Percentiles rank a stretch among this genome's conserved stretches.
Conservation (phyloP, 306 rosid species). For the Pterocarpus santalinus region DNA sequence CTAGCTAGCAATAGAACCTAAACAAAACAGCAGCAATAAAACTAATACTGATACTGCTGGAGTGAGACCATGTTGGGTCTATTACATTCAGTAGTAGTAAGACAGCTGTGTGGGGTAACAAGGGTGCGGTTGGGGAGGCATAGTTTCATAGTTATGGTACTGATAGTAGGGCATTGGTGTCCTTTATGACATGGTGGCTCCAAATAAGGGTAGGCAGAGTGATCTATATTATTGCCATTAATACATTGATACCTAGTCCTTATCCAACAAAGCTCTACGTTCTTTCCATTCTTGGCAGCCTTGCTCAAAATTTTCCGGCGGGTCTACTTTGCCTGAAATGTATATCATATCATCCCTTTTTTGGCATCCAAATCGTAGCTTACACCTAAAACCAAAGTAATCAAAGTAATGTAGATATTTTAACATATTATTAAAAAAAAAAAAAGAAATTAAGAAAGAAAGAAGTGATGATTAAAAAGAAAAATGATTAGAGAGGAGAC, state of each 20-base stretch:
- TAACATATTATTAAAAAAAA: neutral
- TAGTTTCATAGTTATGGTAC: neutral
- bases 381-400: conserved; percentile 7
- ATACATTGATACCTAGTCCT: neutral
- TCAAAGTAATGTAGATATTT: too few relatives aligned
- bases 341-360: conserved; percentile 33
- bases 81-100: neutral
- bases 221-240: neutral
- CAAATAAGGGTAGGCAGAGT: neutral
- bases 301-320: conserved; percentile 17
- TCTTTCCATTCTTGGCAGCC: conserved; percentile 5
- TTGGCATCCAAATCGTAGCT: conserved; percentile 37
- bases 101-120: neutral
- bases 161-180: neutral
- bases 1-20: neutral
- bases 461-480: neutral
- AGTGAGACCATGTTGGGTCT: too few relatives aligned
- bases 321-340: conserved; percentile 41
- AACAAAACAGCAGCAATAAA: neutral
- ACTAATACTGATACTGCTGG: conserved; percentile 3
- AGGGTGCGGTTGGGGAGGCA: neutral
- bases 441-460: too few relatives aligned
- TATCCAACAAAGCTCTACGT: conserved; percentile 33
- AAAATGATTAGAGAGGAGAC: too few relatives aligned
- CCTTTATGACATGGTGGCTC: conserved; percentile 16